Evolutionary conservation across 73 alveolate species (phyloP).

Genomic region (Breviolum minutum): DNA sequence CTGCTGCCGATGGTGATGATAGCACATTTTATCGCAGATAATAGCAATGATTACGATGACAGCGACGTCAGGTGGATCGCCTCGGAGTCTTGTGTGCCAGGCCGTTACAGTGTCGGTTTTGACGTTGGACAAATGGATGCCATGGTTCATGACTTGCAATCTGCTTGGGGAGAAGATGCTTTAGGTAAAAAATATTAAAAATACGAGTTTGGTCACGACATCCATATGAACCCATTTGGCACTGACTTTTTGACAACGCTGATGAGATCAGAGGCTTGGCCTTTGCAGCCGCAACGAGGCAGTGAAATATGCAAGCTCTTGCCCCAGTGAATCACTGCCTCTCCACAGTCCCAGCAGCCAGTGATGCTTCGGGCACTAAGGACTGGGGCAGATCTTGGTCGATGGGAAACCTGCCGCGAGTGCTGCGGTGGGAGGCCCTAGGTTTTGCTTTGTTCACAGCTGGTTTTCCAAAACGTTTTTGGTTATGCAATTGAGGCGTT

Average conservation of each 20-base stretch:
- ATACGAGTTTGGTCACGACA: background rate
- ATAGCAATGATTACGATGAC: too few species aligned
- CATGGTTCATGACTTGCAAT: too few species aligned
- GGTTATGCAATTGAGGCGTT: background rate
- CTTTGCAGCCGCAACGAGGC: slow-evolving; percentile 93
- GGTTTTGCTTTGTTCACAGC: background rate
- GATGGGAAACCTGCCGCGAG: slow-evolving; percentile 79
- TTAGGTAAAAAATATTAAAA: too few species aligned
- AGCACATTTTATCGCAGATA: too few species aligned
- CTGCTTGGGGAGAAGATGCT: too few species aligned
- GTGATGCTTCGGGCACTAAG: background rate
- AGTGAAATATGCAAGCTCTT: slow-evolving; percentile 7
- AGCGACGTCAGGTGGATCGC: slow-evolving; percentile 23
- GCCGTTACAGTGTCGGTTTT: background rate
- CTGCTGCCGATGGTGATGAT: background rate
- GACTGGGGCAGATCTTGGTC: slow-evolving; percentile 73
- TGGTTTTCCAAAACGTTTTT: background rate
- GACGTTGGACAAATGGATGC: background rate
- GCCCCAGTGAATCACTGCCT: background rate
- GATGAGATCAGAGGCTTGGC: slow-evolving; percentile 23
- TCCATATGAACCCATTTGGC: background rate
- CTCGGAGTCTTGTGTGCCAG: slow-evolving; percentile 83
- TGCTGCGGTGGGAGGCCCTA: slow-evolving; percentile 44
- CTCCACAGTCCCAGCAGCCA: background rate
- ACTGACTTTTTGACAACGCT: background rate